Evolutionary conservation across 768 basidiomycete genomes (phyloP), one percentile per base, ranked within the genome.

Genomic region (Termitomyces bulborhizus): DNA sequence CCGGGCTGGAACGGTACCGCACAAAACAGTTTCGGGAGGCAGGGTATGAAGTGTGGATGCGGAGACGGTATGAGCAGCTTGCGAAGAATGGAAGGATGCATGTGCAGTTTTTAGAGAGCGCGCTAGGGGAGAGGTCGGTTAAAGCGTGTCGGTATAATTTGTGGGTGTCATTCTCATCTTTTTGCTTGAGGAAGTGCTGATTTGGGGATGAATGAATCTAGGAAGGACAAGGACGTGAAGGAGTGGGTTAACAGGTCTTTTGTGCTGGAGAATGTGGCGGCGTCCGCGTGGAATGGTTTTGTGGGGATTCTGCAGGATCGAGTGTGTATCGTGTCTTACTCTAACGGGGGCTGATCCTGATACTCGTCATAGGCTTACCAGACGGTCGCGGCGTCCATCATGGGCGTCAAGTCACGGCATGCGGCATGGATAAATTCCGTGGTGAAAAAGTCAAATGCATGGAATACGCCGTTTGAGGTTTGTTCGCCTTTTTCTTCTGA

Each of bases 121-220:
- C 73, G 29, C 68, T 78, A 5, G 72, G 70, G 0, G 65, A 56
- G 1, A 56, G 63, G 31, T 76, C 80, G 8, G 71, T 78, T 12
- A 53, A 76, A 62, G 70, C 80, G 3, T 89, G 87, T 72, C 66
- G 73, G n/a, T 89, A 89, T 67, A 61, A 62, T 42, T 85, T 88
- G 82, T 83, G 56, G 46, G 79, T 69, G 1, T 15, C 40, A 2
- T 39, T 54, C 29, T 54, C 27, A 50, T 41, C 36, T 7, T 55
- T 29, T 40, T 18, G 15, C 26, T 15, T 6, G 18, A 26, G 6
- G 3, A 34, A 40, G 48, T 34, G 18, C 46, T 57, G 34, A 61
- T 49, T 7, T 21, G 7, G 3, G 34, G 31, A 13, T 13, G 34
- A 3, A 37, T 7, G 42, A 26, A 12, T 41, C 53, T 15, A 76